Evolutionary conservation across 2,329 filamentous ascomycete species (phyloP), one percentile per base, ranked within the genome.

Genomic region (Cadophora luteo-olivacea): DNA sequence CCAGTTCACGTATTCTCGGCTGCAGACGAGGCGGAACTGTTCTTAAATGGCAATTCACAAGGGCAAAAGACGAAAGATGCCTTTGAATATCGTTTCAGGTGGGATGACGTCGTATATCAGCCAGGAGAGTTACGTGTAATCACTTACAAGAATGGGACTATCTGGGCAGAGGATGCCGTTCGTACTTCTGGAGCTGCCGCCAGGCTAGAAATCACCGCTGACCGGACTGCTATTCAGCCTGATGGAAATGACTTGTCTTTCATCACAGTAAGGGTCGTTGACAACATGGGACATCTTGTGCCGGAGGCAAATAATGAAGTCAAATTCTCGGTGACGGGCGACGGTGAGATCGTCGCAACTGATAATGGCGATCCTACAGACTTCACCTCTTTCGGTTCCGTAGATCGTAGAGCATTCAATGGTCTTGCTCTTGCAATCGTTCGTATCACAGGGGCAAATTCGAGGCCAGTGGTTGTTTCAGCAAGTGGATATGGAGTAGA

Each of bases 1-100:
- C 85, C 85, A 0, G 84, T 87, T 0, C 85, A 87, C 71, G 84
- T 86, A 0, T 86, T 85, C 70, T 80, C 84, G 0, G 77, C 82
- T 0, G 85, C 78, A 2, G 84, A 86, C 69, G 84, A 85, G 71
- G 85, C 84, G 4, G 85, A 87, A 77, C 75, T 87, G 2, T 87
- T 86, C 69, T 72, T 87, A 14, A 87, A 87, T 64, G 84, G 82
- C 2, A 71, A 79, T 51, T 84, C 83, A 0, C 78, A 78, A 3
- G 85, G 85, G 1, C 75, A 80, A 0, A 80, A 77, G 57, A 77
- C 66, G 0, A 61, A 77, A 41, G 77, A 38, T 38, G 8, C 12
- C 36, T 38, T 72, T 16, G 73, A 78, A n/a, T 86, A 85, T 71
- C 82, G 85, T 22, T 82, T 87, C 72, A 81, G 85, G 3, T 87